phyloP scores from a whole-genome alignment of 495 filamentous ascomycete genomes.

The Penicillium parvum region DNA sequence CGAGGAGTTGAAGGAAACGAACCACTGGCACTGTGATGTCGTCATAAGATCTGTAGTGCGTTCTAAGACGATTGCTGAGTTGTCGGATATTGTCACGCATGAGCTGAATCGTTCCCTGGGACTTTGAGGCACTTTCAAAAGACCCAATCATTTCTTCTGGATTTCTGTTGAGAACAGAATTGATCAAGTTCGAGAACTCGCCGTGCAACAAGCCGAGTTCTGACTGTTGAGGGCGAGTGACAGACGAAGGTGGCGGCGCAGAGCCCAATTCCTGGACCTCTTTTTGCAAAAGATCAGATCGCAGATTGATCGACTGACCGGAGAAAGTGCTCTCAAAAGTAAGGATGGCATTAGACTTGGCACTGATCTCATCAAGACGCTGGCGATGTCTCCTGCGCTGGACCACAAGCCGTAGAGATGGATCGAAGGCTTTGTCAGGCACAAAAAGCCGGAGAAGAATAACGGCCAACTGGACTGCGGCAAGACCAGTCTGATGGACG shows the following conservation, averaged over 20 bases:
- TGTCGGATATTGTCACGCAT: constrained; percentile 68
- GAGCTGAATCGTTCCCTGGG: constrained; percentile 42
- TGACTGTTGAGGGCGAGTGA: constrained; percentile 66
- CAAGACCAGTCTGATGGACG: constrained; percentile 25
- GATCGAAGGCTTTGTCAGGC: constrained; percentile 81
- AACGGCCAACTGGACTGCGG: constrained; percentile 36
- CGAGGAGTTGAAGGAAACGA: constrained; percentile 76
- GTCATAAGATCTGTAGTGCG: constrained; percentile 69
- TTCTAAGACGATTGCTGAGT: constrained; percentile 59
- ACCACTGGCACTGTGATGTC: constrained; percentile 77
- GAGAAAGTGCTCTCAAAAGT: constrained; percentile 64
- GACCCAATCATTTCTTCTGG: constrained; percentile 39
- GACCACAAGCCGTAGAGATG: constrained; percentile 70
- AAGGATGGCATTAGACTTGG: constrained; percentile 56
- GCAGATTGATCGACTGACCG: constrained; percentile 59
- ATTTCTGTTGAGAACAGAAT: constrained; percentile 55
- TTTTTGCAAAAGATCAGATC: constrained; percentile 54
- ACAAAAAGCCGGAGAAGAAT: constrained; percentile 70
- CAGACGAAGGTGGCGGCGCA: constrained; percentile 54
- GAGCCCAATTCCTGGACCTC: constrained; percentile 60
- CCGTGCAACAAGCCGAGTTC: constrained; percentile 69
- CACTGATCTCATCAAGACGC: constrained; percentile 47
- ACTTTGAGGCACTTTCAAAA: constrained; percentile 11
- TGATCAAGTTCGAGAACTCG: constrained; percentile 75
- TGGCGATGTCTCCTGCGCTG: constrained; percentile 61